Evolutionary conservation across 1,284 basidiomycete genomes (phyloP).

Genomic region (Tylopilus sp.): DNA sequence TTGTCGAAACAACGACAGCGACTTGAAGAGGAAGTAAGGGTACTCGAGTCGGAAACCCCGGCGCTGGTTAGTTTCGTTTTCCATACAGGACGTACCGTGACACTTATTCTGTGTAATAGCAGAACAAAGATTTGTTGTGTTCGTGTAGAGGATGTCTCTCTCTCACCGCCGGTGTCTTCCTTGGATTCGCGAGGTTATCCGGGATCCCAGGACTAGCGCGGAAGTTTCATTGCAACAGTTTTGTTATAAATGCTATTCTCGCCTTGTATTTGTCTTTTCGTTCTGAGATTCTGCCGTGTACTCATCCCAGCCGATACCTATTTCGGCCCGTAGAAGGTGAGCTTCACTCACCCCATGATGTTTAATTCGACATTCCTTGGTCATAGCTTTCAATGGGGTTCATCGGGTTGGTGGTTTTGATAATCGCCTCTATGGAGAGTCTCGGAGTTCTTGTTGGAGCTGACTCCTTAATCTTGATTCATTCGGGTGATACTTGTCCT

Average conservation of each 20-base stretch:
- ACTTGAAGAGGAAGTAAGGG: conserved; percentile 52
- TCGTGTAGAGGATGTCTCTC: background rate
- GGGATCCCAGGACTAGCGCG: too few relatives aligned
- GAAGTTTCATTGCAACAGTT: background rate
- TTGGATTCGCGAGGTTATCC: background rate
- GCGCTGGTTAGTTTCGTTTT: conserved; percentile 42
- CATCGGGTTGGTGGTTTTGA: too few relatives aligned
- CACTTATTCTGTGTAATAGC: conserved; percentile 15
- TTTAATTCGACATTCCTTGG: background rate
- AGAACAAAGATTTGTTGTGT: conserved; percentile 19
- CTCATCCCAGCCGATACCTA: background rate
- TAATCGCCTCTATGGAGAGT: too few relatives aligned
- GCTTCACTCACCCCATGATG: background rate
- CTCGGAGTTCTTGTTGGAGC: too few relatives aligned
- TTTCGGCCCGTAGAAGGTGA: background rate
- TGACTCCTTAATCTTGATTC: too few relatives aligned
- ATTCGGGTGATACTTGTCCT: too few relatives aligned
- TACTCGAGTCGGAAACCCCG: conserved; percentile 57
- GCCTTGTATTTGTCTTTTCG: background rate
- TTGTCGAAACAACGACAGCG: conserved; percentile 60
- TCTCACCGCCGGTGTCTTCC: background rate
- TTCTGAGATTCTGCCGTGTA: background rate
- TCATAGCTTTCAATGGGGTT: too few relatives aligned
- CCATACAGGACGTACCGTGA: background rate
- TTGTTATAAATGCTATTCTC: background rate